Evolutionary conservation across 345 rosid genomes (phyloP).

Genomic region (Tarenaya hassleriana): DNA sequence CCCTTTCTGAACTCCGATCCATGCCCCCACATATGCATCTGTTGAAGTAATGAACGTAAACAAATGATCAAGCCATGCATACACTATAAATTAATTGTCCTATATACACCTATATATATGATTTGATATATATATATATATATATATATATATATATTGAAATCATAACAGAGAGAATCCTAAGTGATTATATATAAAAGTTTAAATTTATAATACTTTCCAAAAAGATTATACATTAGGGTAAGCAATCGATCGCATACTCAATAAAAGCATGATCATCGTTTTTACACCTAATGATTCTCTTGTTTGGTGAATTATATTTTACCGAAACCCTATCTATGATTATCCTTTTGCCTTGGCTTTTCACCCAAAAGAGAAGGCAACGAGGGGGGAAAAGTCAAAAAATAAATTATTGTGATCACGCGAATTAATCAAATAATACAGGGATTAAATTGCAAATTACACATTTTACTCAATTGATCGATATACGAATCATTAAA

Average conservation of each 20-base stretch:
- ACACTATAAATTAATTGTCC: no score
- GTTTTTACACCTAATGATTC: no score
- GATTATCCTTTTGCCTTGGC: slow-evolving; percentile 29
- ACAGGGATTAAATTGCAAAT: no score
- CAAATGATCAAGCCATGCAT: no score
- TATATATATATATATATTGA: no score
- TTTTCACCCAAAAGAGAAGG: slow-evolving; percentile 28
- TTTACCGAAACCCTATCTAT: slow-evolving; percentile 30
- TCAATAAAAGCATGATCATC: slow-evolving; percentile 28
- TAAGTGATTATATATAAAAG: slow-evolving; percentile 13
- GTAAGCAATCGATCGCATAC: slow-evolving; percentile 24
- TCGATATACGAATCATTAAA: no score
- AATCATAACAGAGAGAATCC: slow-evolving; percentile 24
- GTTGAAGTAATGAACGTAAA: neutral
- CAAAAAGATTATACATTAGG: slow-evolving; percentile 16
- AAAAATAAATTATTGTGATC: slow-evolving; percentile 17
- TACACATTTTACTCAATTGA: no score
- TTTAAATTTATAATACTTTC: slow-evolving; percentile 12
- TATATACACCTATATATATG: no score
- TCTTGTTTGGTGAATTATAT: slow-evolving; percentile 19
- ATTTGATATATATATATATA: no score
- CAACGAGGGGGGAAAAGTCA: slow-evolving; percentile 27
- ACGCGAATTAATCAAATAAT: slow-evolving; percentile 1
- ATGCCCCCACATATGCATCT: slow-evolving; percentile 99
- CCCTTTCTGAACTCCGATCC: slow-evolving; percentile 97